Conservation (phyloP, 768 basidiomycete genomes). For the Amanita pseudoporphyria region DNA sequence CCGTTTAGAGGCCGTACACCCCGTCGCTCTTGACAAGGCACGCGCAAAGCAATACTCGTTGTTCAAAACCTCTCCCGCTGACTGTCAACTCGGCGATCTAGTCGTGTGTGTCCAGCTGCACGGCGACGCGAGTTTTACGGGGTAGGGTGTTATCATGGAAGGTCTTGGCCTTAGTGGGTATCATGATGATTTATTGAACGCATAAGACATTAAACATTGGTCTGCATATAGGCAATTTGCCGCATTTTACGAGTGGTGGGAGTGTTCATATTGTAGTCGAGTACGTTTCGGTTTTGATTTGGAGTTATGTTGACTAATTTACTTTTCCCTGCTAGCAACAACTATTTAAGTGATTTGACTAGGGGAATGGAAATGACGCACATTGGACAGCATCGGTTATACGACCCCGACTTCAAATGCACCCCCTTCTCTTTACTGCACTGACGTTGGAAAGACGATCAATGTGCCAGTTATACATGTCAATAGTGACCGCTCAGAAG, state of each 20-base stretch:
- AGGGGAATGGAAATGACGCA: background rate
- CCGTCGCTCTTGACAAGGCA: constrained; percentile 82
- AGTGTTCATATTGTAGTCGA: constrained; percentile 88
- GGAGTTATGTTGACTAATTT: background rate
- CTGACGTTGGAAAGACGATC: constrained; percentile 85
- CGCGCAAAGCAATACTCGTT: constrained; percentile 86
- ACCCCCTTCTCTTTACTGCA: constrained; percentile 81
- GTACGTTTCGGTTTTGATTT: constrained; percentile 31
- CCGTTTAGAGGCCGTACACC: constrained; percentile 72
- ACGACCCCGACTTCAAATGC: constrained; percentile 82
- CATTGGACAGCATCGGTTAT: constrained; percentile 68
- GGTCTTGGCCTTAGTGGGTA: too few relatives aligned
- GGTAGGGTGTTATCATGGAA: too few relatives aligned
- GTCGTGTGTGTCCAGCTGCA: constrained; percentile 89
- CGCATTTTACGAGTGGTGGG: constrained; percentile 87
- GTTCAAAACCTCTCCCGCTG: constrained; percentile 49
- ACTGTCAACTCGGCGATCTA: constrained; percentile 50
- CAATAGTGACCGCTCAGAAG: constrained; percentile 88
- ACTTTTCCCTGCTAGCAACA: constrained; percentile 36
- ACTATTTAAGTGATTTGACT: constrained; percentile 12
- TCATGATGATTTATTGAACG: background rate
- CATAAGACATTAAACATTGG: background rate
- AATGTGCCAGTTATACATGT: constrained; percentile 85
- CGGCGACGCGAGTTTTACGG: constrained; percentile 87
- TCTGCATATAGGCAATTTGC: constrained; percentile 62